Evolutionary conservation across 2,329 filamentous ascomycete genomes (phyloP).

Genomic region (Aspergillus sp.): DNA sequence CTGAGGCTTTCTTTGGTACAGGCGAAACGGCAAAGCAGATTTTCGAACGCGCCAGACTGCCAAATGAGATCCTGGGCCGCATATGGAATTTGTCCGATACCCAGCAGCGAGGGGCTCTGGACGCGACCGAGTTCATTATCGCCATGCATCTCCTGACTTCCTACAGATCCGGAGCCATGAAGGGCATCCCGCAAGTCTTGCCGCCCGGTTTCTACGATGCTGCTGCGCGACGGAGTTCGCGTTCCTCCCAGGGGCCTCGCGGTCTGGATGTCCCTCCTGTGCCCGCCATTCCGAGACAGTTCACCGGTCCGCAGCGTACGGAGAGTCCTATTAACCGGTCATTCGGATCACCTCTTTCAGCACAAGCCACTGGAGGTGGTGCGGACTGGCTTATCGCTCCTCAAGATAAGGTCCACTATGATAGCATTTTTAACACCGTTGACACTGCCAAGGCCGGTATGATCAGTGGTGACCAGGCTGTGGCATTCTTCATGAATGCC

Average conservation of each 20-base stretch:
- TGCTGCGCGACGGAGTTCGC: constrained; percentile 60
- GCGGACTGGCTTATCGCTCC: constrained; percentile 73
- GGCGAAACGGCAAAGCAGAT: constrained; percentile 86
- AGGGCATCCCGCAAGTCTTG: constrained; percentile 68
- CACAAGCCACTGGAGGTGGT: constrained; percentile 46
- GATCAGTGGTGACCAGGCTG: constrained; percentile 90
- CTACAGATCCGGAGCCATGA: constrained; percentile 74
- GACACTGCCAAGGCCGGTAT: constrained; percentile 73
- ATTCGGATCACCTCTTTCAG: constrained; percentile 43
- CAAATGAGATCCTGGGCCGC: constrained; percentile 82
- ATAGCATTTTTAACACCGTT: constrained; percentile 73
- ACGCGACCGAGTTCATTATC: constrained; percentile 88
- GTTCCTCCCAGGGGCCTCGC: constrained; percentile 45
- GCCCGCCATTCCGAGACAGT: constrained; percentile 69
- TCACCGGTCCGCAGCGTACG: constrained; percentile 55
- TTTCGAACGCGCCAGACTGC: constrained; percentile 84
- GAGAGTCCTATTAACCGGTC: constrained; percentile 51
- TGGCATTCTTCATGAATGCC: constrained; percentile 88
- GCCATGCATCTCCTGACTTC: constrained; percentile 96
- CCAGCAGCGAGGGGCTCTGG: constrained; percentile 79
- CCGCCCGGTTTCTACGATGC: constrained; percentile 86
- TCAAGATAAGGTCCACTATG: constrained; percentile 79
- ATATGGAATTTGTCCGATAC: constrained; percentile 96
- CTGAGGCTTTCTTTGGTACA: constrained; percentile 15
- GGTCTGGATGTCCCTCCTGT: constrained; percentile 46